Base-by-base conservation (phyloP, 148 eudicot genomes). In the Selenicereus undatus region DNA sequence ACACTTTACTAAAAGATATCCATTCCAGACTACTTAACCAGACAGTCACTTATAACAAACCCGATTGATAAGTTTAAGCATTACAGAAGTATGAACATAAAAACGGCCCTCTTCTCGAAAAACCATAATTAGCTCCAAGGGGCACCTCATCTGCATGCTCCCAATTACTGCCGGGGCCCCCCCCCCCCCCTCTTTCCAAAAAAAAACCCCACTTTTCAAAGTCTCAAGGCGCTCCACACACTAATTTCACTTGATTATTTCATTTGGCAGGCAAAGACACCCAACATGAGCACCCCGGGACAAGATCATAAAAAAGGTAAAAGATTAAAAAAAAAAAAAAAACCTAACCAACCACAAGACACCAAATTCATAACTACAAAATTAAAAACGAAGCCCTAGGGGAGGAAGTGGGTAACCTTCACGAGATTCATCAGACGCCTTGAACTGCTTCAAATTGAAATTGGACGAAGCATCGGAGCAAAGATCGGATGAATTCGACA, bases 391-490 rank as follows among this genome's bases (percentile, higher is more conserved):
- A 35, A 68, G 13, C 11, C 39, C 32, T 17, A 39, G 58, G 12
- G 29, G 9, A n/a, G 70, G 14, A 20, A 60, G 30, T 18, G 70
- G 29, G 8, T 5, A 56, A 91, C 94, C 94, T 90, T 90, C 89
- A 35, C 85, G 86, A 77, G 87, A 60, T 16, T 88, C 86, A 62
- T 88, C 86, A 62, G 85, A 75, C 1, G 83, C 86, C 78, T 89
- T 84, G 21, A 87, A 78, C 64, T 85, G 82, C 58, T 80, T 83
- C 79, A 82, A 84, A 81, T 81, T 87, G 68, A 27, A 30, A 60
- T 30, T 60, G 5, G 84, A 78, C 11, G 91, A 78, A 87, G 48
- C 79, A 27, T 87, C 90, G 32, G 79, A 48, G 65, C 83, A 79
- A 32, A 78, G 86, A 87, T 91, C 90, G 43, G 81, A 74, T 39